phyloP scores from a whole-genome alignment of 2,329 filamentous ascomycete species.

The Penicillium sp. region DNA sequence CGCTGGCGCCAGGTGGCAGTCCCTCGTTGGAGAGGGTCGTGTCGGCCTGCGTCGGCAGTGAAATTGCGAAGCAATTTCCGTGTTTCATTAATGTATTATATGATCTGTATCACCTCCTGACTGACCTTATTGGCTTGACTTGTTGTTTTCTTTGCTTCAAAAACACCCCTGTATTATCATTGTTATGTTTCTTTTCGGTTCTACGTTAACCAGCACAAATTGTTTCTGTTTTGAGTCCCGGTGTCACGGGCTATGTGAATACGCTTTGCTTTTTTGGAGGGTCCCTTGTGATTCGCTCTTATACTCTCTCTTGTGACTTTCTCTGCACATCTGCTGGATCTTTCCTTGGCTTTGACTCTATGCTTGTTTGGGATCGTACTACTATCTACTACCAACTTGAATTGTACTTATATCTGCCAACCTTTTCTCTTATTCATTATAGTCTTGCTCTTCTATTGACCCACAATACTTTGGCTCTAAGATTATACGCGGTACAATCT shows the following conservation, averaged over 20 bases:
- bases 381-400: slow-evolving; percentile 9
- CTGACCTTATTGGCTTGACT: slow-evolving; percentile 3
- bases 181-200: neutral
- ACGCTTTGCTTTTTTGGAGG: neutral
- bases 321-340: neutral
- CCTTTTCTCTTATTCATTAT: too few species aligned
- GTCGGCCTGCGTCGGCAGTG: slow-evolving; percentile 38
- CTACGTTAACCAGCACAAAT: slow-evolving; percentile 6
- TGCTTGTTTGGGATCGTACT: slow-evolving; percentile 3
- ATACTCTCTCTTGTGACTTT: slow-evolving; percentile 1
- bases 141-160: slow-evolving; percentile 10
- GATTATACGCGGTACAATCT: too few species aligned
- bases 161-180: slow-evolving; percentile 24
- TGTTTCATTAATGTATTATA: slow-evolving; percentile 16
- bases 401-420: neutral
- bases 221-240: neutral
- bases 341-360: neutral
- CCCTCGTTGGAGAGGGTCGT: slow-evolving; percentile 46
- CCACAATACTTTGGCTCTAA: too few species aligned
- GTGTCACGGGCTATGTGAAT: slow-evolving; percentile 10
- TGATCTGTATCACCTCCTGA: slow-evolving; percentile 18
- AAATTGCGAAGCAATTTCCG: neutral
- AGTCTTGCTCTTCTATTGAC: too few species aligned
- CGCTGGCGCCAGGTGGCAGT: slow-evolving; percentile 45
- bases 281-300: neutral